Evolutionary conservation across 148 eudicot species (phyloP).

Genomic region (Nepenthes gracilis): DNA sequence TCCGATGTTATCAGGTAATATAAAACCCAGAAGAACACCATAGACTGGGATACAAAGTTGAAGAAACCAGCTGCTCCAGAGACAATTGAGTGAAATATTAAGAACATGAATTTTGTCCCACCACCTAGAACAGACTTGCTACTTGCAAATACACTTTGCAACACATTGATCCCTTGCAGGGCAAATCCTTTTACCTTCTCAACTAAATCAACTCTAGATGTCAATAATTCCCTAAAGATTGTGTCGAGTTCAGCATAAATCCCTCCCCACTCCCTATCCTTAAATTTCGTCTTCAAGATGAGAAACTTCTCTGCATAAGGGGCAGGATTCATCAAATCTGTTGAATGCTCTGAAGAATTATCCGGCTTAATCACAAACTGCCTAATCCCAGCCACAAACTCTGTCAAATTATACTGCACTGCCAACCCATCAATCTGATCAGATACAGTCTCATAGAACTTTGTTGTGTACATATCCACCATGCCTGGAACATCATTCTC

Average conservation of each 20-base stretch:
- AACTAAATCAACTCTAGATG: constrained; percentile 52
- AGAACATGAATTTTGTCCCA: constrained; percentile 59
- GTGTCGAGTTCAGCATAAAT: constrained; percentile 59
- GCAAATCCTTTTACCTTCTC: constrained; percentile 76
- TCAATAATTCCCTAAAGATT: constrained; percentile 43
- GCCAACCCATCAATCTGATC: constrained; percentile 81
- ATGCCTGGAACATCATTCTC: constrained; percentile 88
- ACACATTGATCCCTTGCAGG: constrained; percentile 66
- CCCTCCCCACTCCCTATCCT: constrained; percentile 62
- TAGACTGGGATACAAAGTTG: constrained; percentile 70
- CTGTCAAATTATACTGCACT: constrained; percentile 86
- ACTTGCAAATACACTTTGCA: constrained; percentile 55
- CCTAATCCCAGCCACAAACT: constrained; percentile 67
- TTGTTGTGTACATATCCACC: constrained; percentile 60
- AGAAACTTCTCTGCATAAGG: constrained; percentile 58
- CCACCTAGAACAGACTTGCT: constrained; percentile 66
- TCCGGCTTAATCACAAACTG: constrained; percentile 53
- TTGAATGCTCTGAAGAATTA: constrained; percentile 32
- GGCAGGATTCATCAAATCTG: constrained; percentile 42
- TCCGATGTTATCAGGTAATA: constrained; percentile 88
- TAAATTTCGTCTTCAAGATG: constrained; percentile 49
- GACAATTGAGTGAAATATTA: constrained; percentile 50
- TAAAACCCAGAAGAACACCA: constrained; percentile 90
- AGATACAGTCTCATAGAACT: constrained; percentile 64
- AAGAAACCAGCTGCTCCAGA: constrained; percentile 89